These are phyloP conservation scores for Aspergillus ostianus DNA, from an alignment of 495 filamentous ascomycete genomes.

Conservation along the genomic window DNA sequence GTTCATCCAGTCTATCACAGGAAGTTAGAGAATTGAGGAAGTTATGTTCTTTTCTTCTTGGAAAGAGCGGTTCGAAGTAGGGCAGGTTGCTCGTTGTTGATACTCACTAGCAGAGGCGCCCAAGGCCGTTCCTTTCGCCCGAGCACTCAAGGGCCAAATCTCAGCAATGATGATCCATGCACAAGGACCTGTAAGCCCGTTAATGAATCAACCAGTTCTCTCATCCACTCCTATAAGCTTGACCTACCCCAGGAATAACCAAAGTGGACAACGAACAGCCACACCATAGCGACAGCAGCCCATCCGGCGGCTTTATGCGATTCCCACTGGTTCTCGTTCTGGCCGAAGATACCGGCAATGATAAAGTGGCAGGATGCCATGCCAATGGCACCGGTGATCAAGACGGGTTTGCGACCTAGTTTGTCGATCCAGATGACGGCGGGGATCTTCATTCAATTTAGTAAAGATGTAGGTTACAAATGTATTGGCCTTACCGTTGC, in stretches of 20 bases:
- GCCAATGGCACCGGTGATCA: constrained; percentile 61
- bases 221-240: not conserved
- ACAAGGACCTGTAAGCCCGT: constrained; percentile 41
- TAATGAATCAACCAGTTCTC: not conserved
- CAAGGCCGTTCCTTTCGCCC: constrained; percentile 71
- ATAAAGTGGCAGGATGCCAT: constrained; percentile 68
- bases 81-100: not conserved
- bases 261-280: constrained; percentile 62
- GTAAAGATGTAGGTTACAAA: not conserved
- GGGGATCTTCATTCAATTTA: constrained; percentile 1
- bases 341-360: constrained; percentile 66
- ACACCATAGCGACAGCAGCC: constrained; percentile 59
- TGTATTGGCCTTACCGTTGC: not conserved
- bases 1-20: constrained; percentile 46
- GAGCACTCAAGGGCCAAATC: constrained; percentile 73
- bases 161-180: constrained; percentile 69
- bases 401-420: constrained; percentile 62
- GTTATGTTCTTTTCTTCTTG: no score
- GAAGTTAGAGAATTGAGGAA: not conserved
- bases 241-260: constrained; percentile 66
- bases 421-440: constrained; percentile 37
- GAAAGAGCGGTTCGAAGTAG: no score
- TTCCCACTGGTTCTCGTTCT: constrained; percentile 58
- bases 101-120: constrained; percentile 56
- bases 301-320: constrained; percentile 62